phyloP scores from a whole-genome alignment of 805 yeast genomes.

The Clavispora carvajalis region DNA sequence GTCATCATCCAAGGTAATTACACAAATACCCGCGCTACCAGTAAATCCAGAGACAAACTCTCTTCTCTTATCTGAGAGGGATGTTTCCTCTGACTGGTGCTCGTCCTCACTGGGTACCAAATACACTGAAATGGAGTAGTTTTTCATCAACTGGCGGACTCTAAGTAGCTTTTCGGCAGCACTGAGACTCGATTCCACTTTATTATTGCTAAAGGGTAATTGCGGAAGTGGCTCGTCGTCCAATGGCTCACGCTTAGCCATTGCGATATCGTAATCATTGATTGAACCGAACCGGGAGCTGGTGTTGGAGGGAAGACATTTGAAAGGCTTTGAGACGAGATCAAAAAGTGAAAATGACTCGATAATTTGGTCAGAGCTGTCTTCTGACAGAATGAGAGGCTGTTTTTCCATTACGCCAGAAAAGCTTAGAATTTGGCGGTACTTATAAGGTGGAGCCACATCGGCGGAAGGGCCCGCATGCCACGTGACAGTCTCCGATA shows the following conservation, averaged over 20 bases:
- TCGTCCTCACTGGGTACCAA: conserved; percentile 18
- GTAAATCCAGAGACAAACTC: conserved; percentile 16
- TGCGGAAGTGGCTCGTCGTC: conserved; percentile 21
- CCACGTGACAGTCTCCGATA: neutral
- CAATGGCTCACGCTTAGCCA: conserved; percentile 13
- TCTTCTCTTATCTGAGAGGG: conserved; percentile 15
- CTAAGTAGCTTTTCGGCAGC: conserved; percentile 6
- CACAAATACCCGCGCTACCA: conserved; percentile 16
- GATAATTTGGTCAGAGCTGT: conserved; percentile 11
- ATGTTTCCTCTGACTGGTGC: conserved; percentile 16
- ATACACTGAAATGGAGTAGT: conserved; percentile 12
- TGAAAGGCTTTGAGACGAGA: conserved; percentile 20
- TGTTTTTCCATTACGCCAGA: conserved; percentile 1
- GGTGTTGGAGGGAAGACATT: conserved; percentile 17
- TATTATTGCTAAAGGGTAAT: conserved; percentile 17
- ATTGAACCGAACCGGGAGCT: neutral
- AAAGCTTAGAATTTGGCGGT: neutral
- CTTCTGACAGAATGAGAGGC: neutral
- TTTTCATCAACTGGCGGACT: conserved; percentile 12
- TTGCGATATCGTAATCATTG: conserved; percentile 4
- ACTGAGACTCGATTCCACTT: conserved; percentile 2
- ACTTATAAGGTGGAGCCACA: neutral
- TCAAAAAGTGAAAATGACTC: conserved; percentile 12
- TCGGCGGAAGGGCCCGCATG: neutral
- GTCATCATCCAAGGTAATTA: conserved; percentile 26